Evolutionary conservation across 768 basidiomycete genomes (phyloP), one percentile per base, ranked within the genome.

Genomic region (Mycena latifolia): DNA sequence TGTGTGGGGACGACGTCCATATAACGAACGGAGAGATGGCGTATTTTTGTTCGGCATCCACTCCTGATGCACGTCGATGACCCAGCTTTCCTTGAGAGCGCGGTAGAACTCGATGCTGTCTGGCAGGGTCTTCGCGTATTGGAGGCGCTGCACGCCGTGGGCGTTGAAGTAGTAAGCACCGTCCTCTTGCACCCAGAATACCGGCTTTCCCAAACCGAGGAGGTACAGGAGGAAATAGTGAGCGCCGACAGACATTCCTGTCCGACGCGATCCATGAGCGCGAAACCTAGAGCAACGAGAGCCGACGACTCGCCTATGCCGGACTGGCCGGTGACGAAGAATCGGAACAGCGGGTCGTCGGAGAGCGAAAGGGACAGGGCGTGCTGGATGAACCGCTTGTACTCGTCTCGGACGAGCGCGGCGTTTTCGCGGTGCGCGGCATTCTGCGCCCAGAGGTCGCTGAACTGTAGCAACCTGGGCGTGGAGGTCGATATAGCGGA

Each of bases 191-290:
- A 60, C 48, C 58, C 58, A 60, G 27, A 60, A 60, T 3, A 60
- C 48, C 7, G 58, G 24, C 25, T 60, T 60, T 39, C 58, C 58
- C 27, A 60, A 18, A 5, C 48, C 58, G n/a, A 60, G 58, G 48
- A 60, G 58, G 48, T 60, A 60, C 48, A 60, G 17, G 25, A 60
- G 48, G n/a, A 60, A 25, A 28, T 58, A 58, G 14, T 27, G 46
- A 3, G 56, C 37, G 18, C 58, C 58, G 25, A 60, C 1, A 2
- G 58, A 28, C 28, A 39, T 60, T 6, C 50, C 58, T 60, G 25
- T 20, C 29, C 5, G 47, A 59, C 45, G 25, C 31, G 48, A 39
- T 60, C 50, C 25, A 41, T 50, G 48, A 60, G 50, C 47, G 35
- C 37, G 37, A 39, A 20, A 22, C 8, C 9, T 27, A 20, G 35